A percentile compares a stretch with the other conserved stretches of the same genome.
Evolutionary conservation across 805 yeast genomes (phyloP).

Genomic region (Ogataea henricii): DNA sequence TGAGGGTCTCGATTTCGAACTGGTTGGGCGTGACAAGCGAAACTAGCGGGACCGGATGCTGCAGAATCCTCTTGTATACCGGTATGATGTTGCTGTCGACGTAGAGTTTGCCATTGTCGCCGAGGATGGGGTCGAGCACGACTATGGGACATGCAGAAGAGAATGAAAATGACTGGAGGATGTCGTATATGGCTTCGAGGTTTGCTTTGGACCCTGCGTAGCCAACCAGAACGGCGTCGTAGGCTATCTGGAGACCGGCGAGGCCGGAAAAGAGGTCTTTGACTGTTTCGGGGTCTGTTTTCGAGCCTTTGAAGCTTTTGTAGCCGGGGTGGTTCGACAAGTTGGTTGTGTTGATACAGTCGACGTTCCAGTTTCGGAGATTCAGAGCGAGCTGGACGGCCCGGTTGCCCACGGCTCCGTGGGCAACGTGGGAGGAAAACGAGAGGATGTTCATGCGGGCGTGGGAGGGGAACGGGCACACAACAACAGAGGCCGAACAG

Average conservation of each 20-base stretch:
- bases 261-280: conserved; percentile 58
- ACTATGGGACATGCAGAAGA: conserved; percentile 43
- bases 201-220: conserved; percentile 69
- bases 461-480: background rate
- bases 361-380: conserved; percentile 89
- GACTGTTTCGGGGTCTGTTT: conserved; percentile 48
- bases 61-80: conserved; percentile 50
- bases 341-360: conserved; percentile 83
- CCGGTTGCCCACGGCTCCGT: conserved; percentile 92
- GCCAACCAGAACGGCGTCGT: conserved; percentile 76
- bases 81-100: conserved; percentile 61
- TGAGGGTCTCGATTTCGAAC: conserved; percentile 66
- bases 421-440: conserved; percentile 89
- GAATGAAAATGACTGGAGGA: conserved; percentile 25
- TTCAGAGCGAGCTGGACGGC: conserved; percentile 92
- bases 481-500: too few species aligned
- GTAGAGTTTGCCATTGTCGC: conserved; percentile 84
- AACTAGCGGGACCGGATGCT: conserved; percentile 38
- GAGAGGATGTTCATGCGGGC: conserved; percentile 43
- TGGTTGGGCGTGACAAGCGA: conserved; percentile 71
- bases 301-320: conserved; percentile 62
- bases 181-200: conserved; percentile 47
- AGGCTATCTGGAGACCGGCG: conserved; percentile 46
- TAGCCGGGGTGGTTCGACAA: conserved; percentile 94
- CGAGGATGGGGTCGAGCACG: conserved; percentile 89